A percentile compares a stretch with the other conserved stretches of the same genome.
These are phyloP conservation scores for Agroathelia rolfsii DNA, from an alignment of 1,284 basidiomycete genomes.

Conservation along the genomic window DNA sequence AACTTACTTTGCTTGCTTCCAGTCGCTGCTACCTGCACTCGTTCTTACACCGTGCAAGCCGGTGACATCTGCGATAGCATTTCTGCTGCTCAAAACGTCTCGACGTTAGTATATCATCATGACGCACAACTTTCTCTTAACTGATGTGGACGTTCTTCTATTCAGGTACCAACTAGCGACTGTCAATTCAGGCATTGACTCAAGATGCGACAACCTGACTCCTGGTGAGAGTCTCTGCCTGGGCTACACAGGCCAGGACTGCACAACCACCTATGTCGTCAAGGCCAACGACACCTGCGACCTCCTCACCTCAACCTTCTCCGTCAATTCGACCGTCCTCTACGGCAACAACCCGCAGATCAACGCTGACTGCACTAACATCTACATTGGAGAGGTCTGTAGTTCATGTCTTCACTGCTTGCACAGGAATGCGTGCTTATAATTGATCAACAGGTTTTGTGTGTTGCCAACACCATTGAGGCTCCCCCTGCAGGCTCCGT, in stretches of 20 bases:
- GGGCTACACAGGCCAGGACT: slow-evolving; percentile 37
- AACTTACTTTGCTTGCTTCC: slow-evolving; percentile 24
- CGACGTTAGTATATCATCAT: slow-evolving; percentile 33
- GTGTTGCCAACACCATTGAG: slow-evolving; percentile 26
- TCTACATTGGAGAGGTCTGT: slow-evolving; percentile 25
- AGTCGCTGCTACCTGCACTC: slow-evolving; percentile 25
- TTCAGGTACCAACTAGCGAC: slow-evolving; percentile 30
- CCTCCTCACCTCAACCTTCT: slow-evolving; percentile 22
- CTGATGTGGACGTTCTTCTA: not conserved
- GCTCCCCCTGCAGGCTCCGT: slow-evolving; percentile 30
- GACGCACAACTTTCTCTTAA: not conserved
- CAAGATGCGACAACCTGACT: slow-evolving; percentile 45
- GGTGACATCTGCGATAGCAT: slow-evolving; percentile 35
- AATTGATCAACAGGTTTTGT: slow-evolving; percentile 36
- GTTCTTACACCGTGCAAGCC: slow-evolving; percentile 26
- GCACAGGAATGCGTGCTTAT: slow-evolving; percentile 1
- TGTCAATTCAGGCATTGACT: slow-evolving; percentile 28
- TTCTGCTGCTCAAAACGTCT: slow-evolving; percentile 30
- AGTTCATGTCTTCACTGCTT: not conserved
- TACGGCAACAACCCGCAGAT: slow-evolving; percentile 59
- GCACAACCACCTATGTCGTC: slow-evolving; percentile 38
- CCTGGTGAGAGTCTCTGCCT: slow-evolving; percentile 41
- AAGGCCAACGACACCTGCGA: slow-evolving; percentile 41
- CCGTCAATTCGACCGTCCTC: slow-evolving; percentile 43
- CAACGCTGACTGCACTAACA: slow-evolving; percentile 25